Evolutionary conservation across 371 early-diverging fungal species (phyloP), one percentile per base, ranked within the genome.

Genomic region (Polyrhizophydium stewartii): DNA sequence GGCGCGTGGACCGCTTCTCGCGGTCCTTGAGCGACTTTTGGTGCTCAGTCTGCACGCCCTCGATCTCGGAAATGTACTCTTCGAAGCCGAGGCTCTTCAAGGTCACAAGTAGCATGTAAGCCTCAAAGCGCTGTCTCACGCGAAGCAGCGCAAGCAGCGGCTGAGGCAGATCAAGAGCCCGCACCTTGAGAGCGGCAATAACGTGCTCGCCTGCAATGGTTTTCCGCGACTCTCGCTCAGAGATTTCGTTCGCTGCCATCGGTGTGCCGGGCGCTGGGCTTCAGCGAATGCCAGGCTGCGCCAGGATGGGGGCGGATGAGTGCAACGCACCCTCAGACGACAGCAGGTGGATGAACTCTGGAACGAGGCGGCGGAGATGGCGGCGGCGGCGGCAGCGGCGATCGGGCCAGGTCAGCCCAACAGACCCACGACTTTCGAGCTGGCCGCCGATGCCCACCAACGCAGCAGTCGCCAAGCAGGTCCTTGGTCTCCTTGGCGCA

Each of bases 191-290:
- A 6, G 99, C 95, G 7, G 87, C 67, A 37, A 96, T 81, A 6
- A 99, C 92, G 74, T 99, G 99, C 65, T 99, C 98, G 30, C 94
- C 93, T 0, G 92, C 91, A 61, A 99, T 99, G 2, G 99, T 99
- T 79, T 99, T 99, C 72, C 94, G 97, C 22, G 89, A 84, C 61
- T 96, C 96, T 67, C 93, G 94, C 71, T 98, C 99, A 74, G 98
- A 98, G 28, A 92, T 87, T 50, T 94, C 94, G 76, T 98, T 99
- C 17, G 99, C 94, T 79, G 72, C 16, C 32, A 47, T 12, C 24
- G 7, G 19, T 21, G 61, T 73, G 37, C 40, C 19, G 33, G 58
- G n/a, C n/a, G n/a, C n/a, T n/a, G n/a, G n/a, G n/a, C n/a, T n/a
- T n/a, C 35, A 24, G 2, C 52, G 24, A 9, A 40, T 33, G 43